phyloP scores from a whole-genome alignment of 305 asterid species.

The Withania somnifera region DNA sequence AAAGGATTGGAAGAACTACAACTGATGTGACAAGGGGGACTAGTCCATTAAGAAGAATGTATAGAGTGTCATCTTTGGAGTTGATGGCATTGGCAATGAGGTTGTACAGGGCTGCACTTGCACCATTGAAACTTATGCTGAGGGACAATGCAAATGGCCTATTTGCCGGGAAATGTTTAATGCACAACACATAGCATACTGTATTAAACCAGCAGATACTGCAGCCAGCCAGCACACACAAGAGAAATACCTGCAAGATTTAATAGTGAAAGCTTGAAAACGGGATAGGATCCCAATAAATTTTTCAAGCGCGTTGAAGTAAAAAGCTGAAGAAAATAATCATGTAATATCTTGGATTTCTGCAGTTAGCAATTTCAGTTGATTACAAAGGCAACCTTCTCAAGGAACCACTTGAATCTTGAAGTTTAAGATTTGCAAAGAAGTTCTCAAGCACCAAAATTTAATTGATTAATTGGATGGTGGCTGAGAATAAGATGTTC shows the following conservation, averaged over 20 bases:
- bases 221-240: conserved; percentile 46
- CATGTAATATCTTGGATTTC: not conserved
- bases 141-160: conserved; percentile 47
- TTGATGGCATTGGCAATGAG: conserved; percentile 40
- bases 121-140: conserved; percentile 46
- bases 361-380: not conserved
- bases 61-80: conserved; percentile 21
- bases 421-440: not conserved
- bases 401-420: not conserved
- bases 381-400: not conserved
- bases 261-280: not conserved
- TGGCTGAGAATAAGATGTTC: not conserved
- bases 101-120: conserved; percentile 52
- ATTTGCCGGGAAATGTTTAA: conserved; percentile 33
- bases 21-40: conserved; percentile 31
- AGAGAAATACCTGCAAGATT: conserved; percentile 30
- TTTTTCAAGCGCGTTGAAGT: not conserved
- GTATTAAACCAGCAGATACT: conserved; percentile 75
- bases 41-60: conserved; percentile 49
- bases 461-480: not conserved
- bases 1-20: conserved; percentile 19
- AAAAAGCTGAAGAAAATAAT: not conserved
- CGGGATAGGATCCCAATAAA: not conserved
- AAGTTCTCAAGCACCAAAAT: not conserved
- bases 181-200: conserved; percentile 52